phyloP scores from a whole-genome alignment of 495 filamentous ascomycete species.

The Penicillium herquei region DNA sequence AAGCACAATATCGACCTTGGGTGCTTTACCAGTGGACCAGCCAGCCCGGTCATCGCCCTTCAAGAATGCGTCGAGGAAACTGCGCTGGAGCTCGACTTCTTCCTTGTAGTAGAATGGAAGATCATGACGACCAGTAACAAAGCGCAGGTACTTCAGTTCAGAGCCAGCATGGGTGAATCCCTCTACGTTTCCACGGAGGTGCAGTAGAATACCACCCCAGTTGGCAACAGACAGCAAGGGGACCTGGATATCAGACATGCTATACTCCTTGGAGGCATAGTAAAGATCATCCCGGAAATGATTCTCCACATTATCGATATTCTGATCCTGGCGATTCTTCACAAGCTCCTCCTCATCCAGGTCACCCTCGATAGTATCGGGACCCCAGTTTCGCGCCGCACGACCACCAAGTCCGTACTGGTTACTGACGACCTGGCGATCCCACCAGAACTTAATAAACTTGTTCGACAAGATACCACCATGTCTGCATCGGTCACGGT shows the following conservation, averaged over 20 bases:
- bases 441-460: conserved; percentile 67
- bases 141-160: conserved; percentile 61
- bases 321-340: conserved; percentile 63
- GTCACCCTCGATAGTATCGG: conserved; percentile 63
- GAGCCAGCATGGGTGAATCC: conserved; percentile 57
- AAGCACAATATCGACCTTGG: conserved; percentile 56
- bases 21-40: conserved; percentile 59
- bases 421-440: conserved; percentile 57
- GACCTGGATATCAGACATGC: conserved; percentile 58
- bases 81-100: conserved; percentile 61
- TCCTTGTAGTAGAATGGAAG: conserved; percentile 69
- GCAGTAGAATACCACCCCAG: conserved; percentile 59
- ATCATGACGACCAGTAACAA: conserved; percentile 67
- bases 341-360: conserved; percentile 54
- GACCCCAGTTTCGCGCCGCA: conserved; percentile 34
- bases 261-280: conserved; percentile 59
- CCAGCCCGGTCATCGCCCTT: conserved; percentile 59
- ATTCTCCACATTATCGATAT: conserved; percentile 52
- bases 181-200: conserved; percentile 63
- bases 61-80: conserved; percentile 67
- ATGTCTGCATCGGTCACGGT: conserved; percentile 60
- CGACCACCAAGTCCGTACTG: conserved; percentile 58
- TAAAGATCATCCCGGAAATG: conserved; percentile 59
- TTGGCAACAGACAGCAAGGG: conserved; percentile 62
- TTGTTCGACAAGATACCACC: conserved; percentile 63